phyloP scores from a whole-genome alignment of 2,329 filamentous ascomycete species.

The Lasiodiplodia hormozganensis region DNA sequence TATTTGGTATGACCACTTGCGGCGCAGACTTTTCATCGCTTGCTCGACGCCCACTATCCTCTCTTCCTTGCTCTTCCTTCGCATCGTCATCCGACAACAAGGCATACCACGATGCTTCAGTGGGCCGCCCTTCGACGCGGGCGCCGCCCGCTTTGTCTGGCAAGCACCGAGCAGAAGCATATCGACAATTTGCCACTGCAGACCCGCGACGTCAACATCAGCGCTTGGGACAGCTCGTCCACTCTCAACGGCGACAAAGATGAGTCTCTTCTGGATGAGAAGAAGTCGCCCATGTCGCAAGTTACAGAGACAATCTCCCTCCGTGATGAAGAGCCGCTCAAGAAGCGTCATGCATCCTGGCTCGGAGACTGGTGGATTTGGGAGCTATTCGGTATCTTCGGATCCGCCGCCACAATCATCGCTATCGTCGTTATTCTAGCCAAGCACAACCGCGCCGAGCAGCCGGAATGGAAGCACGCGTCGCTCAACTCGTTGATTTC shows the following conservation, averaged over 20 bases:
- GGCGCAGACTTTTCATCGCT: too few relatives aligned
- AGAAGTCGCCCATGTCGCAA: neutral
- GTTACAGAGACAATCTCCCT: neutral
- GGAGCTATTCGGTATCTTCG: neutral
- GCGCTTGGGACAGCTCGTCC: neutral
- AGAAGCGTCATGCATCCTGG: neutral
- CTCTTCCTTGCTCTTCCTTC: too few relatives aligned
- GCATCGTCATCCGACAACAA: too few relatives aligned
- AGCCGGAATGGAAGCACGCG: neutral
- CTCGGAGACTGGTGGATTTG: neutral
- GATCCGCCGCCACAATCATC: neutral
- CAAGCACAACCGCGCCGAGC: neutral
- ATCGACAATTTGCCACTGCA: neutral
- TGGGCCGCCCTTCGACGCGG: neutral
- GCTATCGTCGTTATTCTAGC: neutral
- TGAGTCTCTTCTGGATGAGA: neutral
- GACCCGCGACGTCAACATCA: neutral
- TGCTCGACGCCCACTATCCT: too few relatives aligned
- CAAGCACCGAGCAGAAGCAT: neutral
- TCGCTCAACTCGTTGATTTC: neutral
- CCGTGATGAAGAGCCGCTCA: too few relatives aligned
- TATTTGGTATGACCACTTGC: too few relatives aligned
- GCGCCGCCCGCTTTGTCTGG: neutral
- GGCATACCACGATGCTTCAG: neutral
- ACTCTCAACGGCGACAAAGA: neutral